Percentiles rank a stretch among this genome's conserved stretches.
Conservation (phyloP, 2,329 filamentous ascomycete genomes). For the Exophiala xenobiotica region DNA sequence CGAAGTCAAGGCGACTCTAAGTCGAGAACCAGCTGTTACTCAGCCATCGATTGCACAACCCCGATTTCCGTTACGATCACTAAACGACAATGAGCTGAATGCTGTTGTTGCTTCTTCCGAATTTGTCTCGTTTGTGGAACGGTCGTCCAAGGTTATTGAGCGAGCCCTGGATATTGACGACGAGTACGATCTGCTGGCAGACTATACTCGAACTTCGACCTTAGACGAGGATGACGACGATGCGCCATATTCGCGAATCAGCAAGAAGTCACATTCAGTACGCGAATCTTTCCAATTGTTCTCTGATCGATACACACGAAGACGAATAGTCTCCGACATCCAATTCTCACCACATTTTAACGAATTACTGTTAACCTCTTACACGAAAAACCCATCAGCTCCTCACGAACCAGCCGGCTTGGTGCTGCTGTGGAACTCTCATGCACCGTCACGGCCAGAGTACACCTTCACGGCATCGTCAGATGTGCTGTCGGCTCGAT, state of each 20-base stretch:
- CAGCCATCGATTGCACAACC: constrained; percentile 46
- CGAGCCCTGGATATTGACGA: constrained; percentile 82
- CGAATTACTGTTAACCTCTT: constrained; percentile 87
- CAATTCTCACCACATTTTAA: constrained; percentile 89
- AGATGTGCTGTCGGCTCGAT: constrained; percentile 91
- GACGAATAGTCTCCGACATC: constrained; percentile 93
- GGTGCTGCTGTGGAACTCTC: constrained; percentile 94
- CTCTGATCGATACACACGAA: constrained; percentile 93
- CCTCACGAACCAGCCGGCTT: constrained; percentile 91
- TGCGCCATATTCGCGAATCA: constrained; percentile 24
- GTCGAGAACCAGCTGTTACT: constrained; percentile 37
- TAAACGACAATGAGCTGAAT: constrained; percentile 81
- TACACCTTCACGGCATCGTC: constrained; percentile 96
- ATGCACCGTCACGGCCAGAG: constrained; percentile 90
- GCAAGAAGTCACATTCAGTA: constrained; percentile 33
- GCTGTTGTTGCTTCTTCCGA: constrained; percentile 90
- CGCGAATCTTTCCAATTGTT: constrained; percentile 92
- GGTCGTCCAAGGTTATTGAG: constrained; percentile 95
- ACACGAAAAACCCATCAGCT: constrained; percentile 95
- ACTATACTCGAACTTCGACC: constrained; percentile 80
- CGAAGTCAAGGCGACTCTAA: constrained; percentile 70
- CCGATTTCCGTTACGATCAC: constrained; percentile 72
- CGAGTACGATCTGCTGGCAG: constrained; percentile 92
- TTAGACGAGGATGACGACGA: constrained; percentile 77
- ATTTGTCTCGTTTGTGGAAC: constrained; percentile 91